Percentiles rank a stretch among this genome's conserved stretches.
phyloP scores from a whole-genome alignment of 208 protist genomes.

The Giardia duodenalis region DNA sequence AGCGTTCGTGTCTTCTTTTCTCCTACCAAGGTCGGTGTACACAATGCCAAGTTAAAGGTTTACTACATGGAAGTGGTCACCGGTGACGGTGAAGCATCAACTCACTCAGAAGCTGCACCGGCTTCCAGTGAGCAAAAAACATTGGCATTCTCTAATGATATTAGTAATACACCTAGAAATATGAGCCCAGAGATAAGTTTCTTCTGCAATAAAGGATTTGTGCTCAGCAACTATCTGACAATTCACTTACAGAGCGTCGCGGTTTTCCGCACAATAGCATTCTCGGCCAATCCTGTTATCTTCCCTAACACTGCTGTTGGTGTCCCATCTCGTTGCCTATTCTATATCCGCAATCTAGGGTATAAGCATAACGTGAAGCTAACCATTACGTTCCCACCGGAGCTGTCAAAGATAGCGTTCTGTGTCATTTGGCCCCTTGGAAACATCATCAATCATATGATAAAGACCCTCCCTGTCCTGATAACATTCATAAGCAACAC shows the following conservation, averaged over 20 bases:
- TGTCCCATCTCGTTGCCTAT: background rate
- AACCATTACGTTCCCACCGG: slow-evolving; percentile 1
- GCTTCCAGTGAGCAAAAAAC: too few relatives aligned
- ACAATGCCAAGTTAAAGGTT: background rate
- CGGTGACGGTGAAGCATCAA: background rate
- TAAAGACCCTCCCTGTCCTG: background rate
- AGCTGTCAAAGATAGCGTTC: slow-evolving; percentile 17
- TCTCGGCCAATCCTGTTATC: background rate
- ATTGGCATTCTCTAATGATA: too few relatives aligned
- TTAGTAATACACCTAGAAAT: too few relatives aligned
- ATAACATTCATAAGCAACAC: background rate
- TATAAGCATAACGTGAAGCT: background rate
- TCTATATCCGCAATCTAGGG: slow-evolving; percentile 13
- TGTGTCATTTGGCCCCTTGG: background rate
- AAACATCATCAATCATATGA: slow-evolving; percentile 28
- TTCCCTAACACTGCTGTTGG: slow-evolving; percentile 14
- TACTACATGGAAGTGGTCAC: background rate
- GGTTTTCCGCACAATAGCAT: background rate
- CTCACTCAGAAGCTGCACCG: background rate
- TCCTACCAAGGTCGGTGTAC: slow-evolving; percentile 15
- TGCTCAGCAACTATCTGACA: background rate
- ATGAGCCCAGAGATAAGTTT: background rate
- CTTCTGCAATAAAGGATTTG: background rate
- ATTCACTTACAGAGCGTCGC: background rate
- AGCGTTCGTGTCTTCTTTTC: background rate